phyloP scores from a whole-genome alignment of 495 filamentous ascomycete species.

The Neurospora terricola region DNA sequence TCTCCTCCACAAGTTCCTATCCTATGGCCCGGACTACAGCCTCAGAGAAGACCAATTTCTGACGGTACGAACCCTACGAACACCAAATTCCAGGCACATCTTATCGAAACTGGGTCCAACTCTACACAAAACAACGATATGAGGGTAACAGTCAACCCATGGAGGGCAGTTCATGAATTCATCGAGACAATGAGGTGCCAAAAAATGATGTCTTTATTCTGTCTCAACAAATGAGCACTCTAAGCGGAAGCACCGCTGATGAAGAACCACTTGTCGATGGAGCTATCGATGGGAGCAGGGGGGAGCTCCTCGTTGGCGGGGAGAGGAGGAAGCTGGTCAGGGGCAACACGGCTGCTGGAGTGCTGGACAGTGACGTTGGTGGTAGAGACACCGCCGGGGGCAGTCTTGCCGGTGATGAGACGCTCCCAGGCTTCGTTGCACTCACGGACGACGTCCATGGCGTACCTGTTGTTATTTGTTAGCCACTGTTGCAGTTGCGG shows the following conservation, averaged over 20 bases:
- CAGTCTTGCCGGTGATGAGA: constrained; percentile 80
- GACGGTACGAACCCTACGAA: background rate
- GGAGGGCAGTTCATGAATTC: background rate
- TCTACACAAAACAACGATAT: background rate
- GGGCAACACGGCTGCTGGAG: constrained; percentile 56
- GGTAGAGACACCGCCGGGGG: constrained; percentile 63
- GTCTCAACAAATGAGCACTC: background rate
- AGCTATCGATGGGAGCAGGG: constrained; percentile 85
- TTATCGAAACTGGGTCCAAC: background rate
- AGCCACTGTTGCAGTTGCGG: constrained; percentile 4
- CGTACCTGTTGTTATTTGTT: constrained; percentile 51
- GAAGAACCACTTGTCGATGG: constrained; percentile 99
- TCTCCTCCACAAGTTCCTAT: background rate
- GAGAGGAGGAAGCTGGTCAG: constrained; percentile 56
- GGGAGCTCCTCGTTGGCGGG: constrained; percentile 64
- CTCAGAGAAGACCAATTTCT: background rate
- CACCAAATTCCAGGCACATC: background rate
- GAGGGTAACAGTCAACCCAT: background rate
- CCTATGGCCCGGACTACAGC: background rate
- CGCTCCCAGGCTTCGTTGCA: constrained; percentile 96
- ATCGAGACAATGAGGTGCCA: background rate
- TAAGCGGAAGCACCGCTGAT: constrained; percentile 95
- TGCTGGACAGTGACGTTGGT: constrained; percentile 67
- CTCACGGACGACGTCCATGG: constrained; percentile 87
- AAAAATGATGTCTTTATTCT: background rate